These are phyloP conservation scores for Fusarium nisikadoi DNA, from an alignment of 2,329 filamentous ascomycete genomes.

Conservation along the genomic window DNA sequence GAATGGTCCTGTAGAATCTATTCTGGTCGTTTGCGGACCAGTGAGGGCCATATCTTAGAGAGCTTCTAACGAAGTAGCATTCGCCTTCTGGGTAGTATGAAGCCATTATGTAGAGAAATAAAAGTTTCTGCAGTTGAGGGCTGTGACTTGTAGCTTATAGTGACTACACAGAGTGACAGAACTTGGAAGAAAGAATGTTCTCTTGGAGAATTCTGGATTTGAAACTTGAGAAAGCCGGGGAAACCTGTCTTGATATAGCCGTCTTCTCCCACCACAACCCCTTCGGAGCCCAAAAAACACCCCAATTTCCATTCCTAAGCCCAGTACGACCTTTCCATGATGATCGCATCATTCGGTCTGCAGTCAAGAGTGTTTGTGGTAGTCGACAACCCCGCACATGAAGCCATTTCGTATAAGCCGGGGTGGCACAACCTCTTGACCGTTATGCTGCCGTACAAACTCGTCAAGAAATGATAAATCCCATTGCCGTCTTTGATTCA, in stretches of 20 bases:
- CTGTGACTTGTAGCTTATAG: fast-evolving
- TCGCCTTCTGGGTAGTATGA: slow-evolving; percentile 24
- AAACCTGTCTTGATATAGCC: background rate
- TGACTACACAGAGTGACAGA: background rate
- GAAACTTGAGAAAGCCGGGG: background rate
- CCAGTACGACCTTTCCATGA: fast-evolving
- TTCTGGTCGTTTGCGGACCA: background rate
- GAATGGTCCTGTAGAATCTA: background rate
- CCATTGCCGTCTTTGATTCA: background rate
- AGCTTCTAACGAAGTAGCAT: slow-evolving; percentile 11
- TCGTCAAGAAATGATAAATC: background rate
- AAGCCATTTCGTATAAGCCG: background rate
- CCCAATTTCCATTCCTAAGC: fast-evolving
- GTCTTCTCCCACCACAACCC: fast-evolving
- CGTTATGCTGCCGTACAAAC: background rate
- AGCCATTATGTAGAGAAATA: background rate
- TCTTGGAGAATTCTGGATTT: background rate
- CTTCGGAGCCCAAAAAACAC: fast-evolving
- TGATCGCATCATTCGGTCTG: background rate
- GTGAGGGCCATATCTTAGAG: background rate
- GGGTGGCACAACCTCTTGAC: background rate
- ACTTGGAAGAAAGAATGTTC: background rate
- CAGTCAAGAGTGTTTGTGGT: background rate
- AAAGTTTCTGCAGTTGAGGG: background rate
- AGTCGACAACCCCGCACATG: background rate